A percentile compares a stretch with the other conserved stretches of the same genome.
These are phyloP conservation scores for Auriscalpium orientale DNA, from an alignment of 768 basidiomycete genomes.

Conservation along the genomic window DNA sequence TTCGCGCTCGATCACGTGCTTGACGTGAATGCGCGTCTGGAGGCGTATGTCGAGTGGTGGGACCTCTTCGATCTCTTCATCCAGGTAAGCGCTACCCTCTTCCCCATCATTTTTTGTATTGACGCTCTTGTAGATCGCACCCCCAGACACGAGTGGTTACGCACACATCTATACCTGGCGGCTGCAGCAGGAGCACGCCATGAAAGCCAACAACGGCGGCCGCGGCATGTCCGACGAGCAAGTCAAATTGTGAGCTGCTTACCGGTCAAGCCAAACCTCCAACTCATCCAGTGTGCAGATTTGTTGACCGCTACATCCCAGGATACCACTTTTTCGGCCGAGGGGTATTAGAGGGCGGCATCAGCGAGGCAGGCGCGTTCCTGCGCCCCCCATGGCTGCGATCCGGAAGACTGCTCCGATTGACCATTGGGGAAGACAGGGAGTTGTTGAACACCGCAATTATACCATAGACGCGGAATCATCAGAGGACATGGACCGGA, in stretches of 20 bases:
- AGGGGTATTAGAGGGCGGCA: constrained; percentile 35
- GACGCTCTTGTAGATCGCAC: constrained; percentile 27
- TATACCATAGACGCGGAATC: no score
- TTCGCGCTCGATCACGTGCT: constrained; percentile 46
- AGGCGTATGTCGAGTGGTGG: constrained; percentile 63
- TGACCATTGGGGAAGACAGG: constrained; percentile 50
- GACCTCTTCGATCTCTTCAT: constrained; percentile 63
- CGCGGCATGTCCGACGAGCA: constrained; percentile 82
- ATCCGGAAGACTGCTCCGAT: constrained; percentile 24
- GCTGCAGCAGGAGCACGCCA: constrained; percentile 79
- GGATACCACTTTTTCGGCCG: constrained; percentile 84
- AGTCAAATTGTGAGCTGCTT: constrained; percentile 39
- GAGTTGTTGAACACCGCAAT: constrained; percentile 28
- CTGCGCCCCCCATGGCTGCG: constrained; percentile 36
- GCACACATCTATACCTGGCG: constrained; percentile 81
- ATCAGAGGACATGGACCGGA: no score
- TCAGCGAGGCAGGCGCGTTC: constrained; percentile 9
- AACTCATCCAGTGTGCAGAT: constrained; percentile 35
- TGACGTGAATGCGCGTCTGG: constrained; percentile 56
- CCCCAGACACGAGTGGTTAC: constrained; percentile 29
- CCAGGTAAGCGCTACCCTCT: constrained; percentile 43
- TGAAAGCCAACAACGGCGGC: constrained; percentile 82
- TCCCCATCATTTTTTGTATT: neutral
- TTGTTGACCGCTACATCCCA: constrained; percentile 90
- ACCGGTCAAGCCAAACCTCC: neutral